These are phyloP conservation scores for Xylariaceae sp. DNA, from an alignment of 2,329 filamentous ascomycete species.

Conservation along the genomic window DNA sequence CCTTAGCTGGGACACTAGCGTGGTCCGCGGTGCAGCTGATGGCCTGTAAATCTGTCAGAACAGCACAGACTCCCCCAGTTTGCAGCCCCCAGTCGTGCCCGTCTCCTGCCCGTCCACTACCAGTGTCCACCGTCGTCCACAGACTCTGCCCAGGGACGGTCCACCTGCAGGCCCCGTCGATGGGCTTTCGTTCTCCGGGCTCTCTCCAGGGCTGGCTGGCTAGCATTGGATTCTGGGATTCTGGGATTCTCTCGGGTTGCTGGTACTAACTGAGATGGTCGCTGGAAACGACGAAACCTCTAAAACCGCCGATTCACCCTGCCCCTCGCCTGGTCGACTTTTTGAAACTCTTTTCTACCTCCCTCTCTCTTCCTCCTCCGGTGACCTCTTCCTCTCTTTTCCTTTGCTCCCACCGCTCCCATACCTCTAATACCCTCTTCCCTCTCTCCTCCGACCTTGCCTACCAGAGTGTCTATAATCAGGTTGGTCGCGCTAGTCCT, in stretches of 20 bases:
- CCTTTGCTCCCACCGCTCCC: background rate
- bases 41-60: background rate
- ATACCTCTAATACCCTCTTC: slow-evolving; percentile 1
- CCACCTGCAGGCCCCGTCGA: too few relatives aligned
- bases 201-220: too few relatives aligned
- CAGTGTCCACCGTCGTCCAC: too few relatives aligned
- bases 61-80: too few relatives aligned
- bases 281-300: background rate
- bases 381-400: too few relatives aligned
- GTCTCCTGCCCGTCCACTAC: too few relatives aligned
- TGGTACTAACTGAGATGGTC: background rate
- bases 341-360: slow-evolving; percentile 3
- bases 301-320: slow-evolving; percentile 1
- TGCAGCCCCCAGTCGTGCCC: too few relatives aligned
- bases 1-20: slow-evolving; percentile 11
- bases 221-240: too few relatives aligned
- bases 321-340: slow-evolving; percentile 1
- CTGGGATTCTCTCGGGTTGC: too few relatives aligned
- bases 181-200: too few relatives aligned
- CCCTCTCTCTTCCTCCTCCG: background rate
- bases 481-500: background rate
- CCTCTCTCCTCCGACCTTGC: background rate
- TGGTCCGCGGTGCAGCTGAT: slow-evolving; percentile 5
- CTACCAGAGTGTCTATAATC: background rate
- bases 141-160: too few relatives aligned